Conservation (phyloP, 2,329 filamentous ascomycete species). For the Parafenestella ontariensis region DNA sequence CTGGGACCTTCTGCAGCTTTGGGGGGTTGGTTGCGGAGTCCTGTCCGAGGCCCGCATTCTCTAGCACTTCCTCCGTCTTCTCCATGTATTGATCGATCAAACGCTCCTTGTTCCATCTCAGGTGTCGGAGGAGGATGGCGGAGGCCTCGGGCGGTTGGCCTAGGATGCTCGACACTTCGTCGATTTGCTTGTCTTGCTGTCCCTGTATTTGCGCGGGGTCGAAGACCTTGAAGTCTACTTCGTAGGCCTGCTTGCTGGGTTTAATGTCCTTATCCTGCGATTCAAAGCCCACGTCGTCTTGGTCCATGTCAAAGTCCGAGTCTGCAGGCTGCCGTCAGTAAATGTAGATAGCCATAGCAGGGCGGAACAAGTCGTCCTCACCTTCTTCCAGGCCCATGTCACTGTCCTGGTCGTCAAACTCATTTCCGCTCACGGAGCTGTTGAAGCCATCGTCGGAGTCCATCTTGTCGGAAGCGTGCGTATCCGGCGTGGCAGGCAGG, state of each 20-base stretch:
- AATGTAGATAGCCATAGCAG: slow-evolving; percentile 5
- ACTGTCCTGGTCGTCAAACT: slow-evolving; percentile 78
- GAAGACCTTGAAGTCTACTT: slow-evolving; percentile 84
- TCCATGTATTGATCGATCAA: slow-evolving; percentile 98
- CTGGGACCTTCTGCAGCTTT: slow-evolving; percentile 72
- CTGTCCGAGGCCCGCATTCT: slow-evolving; percentile 80
- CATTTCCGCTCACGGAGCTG: slow-evolving; percentile 80
- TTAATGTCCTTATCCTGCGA: slow-evolving; percentile 75
- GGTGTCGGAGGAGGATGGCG: slow-evolving; percentile 86
- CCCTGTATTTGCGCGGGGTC: slow-evolving; percentile 80
- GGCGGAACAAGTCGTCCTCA: slow-evolving; percentile 26
- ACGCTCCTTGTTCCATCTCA: slow-evolving; percentile 95
- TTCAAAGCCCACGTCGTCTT: slow-evolving; percentile 66
- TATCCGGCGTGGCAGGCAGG: slow-evolving; percentile 44
- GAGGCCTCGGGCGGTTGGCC: slow-evolving; percentile 88
- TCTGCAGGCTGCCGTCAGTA: slow-evolving; percentile 44
- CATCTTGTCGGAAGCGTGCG: slow-evolving; percentile 66
- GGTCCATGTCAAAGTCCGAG: slow-evolving; percentile 63
- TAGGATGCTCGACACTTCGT: slow-evolving; percentile 90
- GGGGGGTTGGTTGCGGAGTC: slow-evolving; percentile 57
- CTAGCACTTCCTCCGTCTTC: slow-evolving; percentile 76
- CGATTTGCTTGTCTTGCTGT: slow-evolving; percentile 85
- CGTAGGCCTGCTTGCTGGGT: slow-evolving; percentile 76
- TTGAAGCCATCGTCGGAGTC: slow-evolving; percentile 96
- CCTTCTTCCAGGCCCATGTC: slow-evolving; percentile 63